Conservation (phyloP, 31 red algal genomes). For the Odonthalia washingtoniensis region DNA sequence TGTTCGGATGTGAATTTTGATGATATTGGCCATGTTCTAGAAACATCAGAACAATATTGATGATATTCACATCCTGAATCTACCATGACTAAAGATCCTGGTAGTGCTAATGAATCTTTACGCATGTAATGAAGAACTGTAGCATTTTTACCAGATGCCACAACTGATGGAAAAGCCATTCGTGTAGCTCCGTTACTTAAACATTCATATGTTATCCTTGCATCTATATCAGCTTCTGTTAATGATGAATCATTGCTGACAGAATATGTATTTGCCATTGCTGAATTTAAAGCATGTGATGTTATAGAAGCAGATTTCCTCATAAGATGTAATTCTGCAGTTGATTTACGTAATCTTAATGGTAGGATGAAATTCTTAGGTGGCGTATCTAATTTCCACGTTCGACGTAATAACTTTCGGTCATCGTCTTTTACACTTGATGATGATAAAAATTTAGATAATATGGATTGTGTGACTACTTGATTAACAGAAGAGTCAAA, state of each 20-base stretch:
- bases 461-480: constrained; percentile 36
- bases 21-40: constrained; percentile 84
- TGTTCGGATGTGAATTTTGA: constrained; percentile 68
- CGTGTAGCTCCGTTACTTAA: constrained; percentile 50
- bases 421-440: constrained; percentile 14
- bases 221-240: constrained; percentile 71
- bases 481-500: constrained; percentile 64
- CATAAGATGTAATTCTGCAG: constrained; percentile 70
- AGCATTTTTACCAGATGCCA: constrained; percentile 67
- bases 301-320: constrained; percentile 52
- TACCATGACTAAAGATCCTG: constrained; percentile 84
- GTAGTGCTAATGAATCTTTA: constrained; percentile 56
- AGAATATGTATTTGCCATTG: constrained; percentile 53
- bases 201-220: constrained; percentile 64
- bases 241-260: constrained; percentile 11
- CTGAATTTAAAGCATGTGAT: constrained; percentile 54
- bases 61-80: constrained; percentile 84
- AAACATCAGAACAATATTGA: constrained; percentile 86
- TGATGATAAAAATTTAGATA: constrained; percentile 3
- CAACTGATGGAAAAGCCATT: constrained; percentile 80
- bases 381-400: constrained; percentile 17
- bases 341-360: constrained; percentile 76
- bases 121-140: constrained; percentile 83
- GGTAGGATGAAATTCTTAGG: constrained; percentile 53
- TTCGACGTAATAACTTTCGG: constrained; percentile 40